Conservation (phyloP, 495 filamentous ascomycete species). For the Neurospora hispaniola region DNA sequence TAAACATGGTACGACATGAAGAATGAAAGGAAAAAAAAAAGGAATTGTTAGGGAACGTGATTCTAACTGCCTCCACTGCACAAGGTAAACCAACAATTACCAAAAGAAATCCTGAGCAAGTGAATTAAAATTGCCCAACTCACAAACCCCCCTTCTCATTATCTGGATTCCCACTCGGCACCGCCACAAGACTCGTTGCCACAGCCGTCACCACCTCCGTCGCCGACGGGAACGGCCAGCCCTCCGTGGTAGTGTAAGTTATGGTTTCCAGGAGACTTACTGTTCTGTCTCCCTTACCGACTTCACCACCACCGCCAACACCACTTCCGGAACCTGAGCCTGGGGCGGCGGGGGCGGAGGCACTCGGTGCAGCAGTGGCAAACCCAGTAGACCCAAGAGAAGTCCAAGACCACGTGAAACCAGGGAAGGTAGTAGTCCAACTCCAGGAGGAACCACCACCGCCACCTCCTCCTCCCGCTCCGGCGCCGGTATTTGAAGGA, state of each 20-base stretch:
- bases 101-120: background rate
- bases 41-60: background rate
- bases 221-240: background rate
- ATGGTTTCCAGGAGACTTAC: background rate
- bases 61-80: background rate
- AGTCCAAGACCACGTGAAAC: background rate
- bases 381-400: background rate
- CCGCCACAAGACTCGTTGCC: background rate
- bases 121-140: background rate
- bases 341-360: background rate
- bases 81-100: background rate
- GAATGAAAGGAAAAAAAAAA: background rate
- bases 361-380: background rate
- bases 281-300: background rate
- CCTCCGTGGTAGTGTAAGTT: background rate
- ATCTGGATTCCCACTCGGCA: background rate
- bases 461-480: background rate
- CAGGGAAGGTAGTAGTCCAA: background rate
- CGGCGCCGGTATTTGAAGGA: background rate
- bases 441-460: background rate
- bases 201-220: background rate
- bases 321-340: background rate
- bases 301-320: background rate
- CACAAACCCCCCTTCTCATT: background rate
- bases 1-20: background rate